Conservation (phyloP, 129 eudicot species). For the Artemisia argyi region DNA sequence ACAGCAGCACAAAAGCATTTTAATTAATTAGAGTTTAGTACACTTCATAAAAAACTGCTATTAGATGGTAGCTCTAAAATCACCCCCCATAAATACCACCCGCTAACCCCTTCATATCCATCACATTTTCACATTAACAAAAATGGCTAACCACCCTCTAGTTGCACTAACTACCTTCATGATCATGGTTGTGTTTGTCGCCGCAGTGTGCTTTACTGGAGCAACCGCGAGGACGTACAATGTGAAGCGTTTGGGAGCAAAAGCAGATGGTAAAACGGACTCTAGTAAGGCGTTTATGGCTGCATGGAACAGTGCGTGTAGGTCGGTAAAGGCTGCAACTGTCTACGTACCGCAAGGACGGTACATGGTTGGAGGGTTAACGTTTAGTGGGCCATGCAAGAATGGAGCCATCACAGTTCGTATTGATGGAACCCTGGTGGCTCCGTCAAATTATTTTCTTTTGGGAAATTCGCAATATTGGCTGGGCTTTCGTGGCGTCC, state of each 20-base stretch:
- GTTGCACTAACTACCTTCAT: background rate
- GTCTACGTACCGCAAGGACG: constrained; percentile 62
- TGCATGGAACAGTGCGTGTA: constrained; percentile 67
- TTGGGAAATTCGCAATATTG: constrained; percentile 41
- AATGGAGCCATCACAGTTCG: constrained; percentile 39
- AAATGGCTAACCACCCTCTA: constrained; percentile 27
- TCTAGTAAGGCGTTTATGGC: constrained; percentile 43
- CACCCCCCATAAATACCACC: constrained; percentile 31
- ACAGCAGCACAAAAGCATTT: background rate
- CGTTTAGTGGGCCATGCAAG: constrained; percentile 45
- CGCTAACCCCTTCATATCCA: constrained; percentile 6
- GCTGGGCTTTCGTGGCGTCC: constrained; percentile 42
- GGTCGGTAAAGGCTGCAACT: constrained; percentile 43
- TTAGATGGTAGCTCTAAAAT: constrained; percentile 22
- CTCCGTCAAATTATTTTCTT: constrained; percentile 46
- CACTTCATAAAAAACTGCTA: constrained; percentile 1
- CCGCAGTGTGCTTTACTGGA: constrained; percentile 11
- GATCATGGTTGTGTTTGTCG: background rate
- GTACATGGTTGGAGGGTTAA: constrained; percentile 37
- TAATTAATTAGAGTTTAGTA: background rate
- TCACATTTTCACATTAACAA: constrained; percentile 3
- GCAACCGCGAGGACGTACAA: constrained; percentile 31
- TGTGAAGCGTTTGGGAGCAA: constrained; percentile 54
- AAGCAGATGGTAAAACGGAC: constrained; percentile 58
- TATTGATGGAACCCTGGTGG: constrained; percentile 65